Conservation (phyloP, 441 rosid species). For the Populus hybrid region DNA sequence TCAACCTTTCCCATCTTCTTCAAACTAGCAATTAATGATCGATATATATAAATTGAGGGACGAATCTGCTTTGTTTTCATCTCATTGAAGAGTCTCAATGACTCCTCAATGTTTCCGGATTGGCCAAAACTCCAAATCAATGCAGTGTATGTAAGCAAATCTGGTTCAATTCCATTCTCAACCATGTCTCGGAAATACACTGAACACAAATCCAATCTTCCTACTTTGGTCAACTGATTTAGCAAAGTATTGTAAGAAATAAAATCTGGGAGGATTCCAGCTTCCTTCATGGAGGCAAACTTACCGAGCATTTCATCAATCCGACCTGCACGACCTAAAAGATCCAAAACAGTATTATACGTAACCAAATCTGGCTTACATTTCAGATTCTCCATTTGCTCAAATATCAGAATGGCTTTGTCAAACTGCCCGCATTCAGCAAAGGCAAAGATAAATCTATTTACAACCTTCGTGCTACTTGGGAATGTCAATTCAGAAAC, state of each 20-base stretch:
- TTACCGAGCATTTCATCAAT: constrained; percentile 52
- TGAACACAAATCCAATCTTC: constrained; percentile 63
- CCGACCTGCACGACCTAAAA: constrained; percentile 58
- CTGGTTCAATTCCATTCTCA: constrained; percentile 51
- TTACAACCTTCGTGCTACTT: constrained; percentile 39
- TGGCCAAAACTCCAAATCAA: constrained; percentile 71
- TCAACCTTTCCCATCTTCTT: constrained; percentile 66
- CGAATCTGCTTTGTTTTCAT: constrained; percentile 61
- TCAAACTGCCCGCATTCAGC: constrained; percentile 63
- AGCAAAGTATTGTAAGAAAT: constrained; percentile 71
- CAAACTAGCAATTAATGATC: constrained; percentile 52
- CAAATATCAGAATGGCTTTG: constrained; percentile 57
- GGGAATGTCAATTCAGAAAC: constrained; percentile 46
- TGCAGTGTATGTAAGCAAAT: constrained; percentile 80
- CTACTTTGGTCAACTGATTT: constrained; percentile 61
- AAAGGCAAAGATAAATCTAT: constrained; percentile 63
- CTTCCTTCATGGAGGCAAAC: constrained; percentile 64
- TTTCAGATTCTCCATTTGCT: constrained; percentile 41
- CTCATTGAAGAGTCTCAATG: constrained; percentile 61
- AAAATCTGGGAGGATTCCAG: constrained; percentile 47
- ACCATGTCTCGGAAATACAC: constrained; percentile 55
- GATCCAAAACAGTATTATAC: constrained; percentile 64
- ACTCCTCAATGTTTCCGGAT: constrained; percentile 55
- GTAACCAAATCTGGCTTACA: constrained; percentile 69
- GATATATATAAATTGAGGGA: constrained; percentile 61